These are phyloP conservation scores for Talaromyces ruber DNA, from an alignment of 495 filamentous ascomycete genomes.

Conservation along the genomic window DNA sequence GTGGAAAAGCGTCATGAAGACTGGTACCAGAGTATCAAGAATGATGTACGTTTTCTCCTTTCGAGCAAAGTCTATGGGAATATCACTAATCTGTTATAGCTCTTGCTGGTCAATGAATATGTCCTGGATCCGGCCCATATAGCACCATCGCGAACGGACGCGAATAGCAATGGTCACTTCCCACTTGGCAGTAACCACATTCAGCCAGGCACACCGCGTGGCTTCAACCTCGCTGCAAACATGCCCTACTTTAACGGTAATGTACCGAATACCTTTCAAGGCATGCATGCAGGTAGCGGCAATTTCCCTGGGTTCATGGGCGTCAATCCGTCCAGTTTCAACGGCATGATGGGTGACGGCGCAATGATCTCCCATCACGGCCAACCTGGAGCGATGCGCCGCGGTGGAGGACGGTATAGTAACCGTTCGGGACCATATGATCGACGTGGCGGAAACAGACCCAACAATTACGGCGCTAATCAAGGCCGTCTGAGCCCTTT, in stretches of 20 bases:
- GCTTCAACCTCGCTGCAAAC: conserved; percentile 70
- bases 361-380: conserved; percentile 27
- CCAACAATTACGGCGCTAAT: conserved; percentile 11
- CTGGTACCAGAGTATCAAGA: conserved; percentile 72
- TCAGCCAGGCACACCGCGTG: conserved; percentile 79
- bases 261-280: conserved; percentile 23
- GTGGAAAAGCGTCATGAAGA: conserved; percentile 91
- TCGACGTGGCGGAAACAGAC: conserved; percentile 34
- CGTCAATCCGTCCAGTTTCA: conserved; percentile 42
- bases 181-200: conserved; percentile 63
- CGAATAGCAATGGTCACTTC: conserved; percentile 97
- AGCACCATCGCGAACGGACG: conserved; percentile 82
- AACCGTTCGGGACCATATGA: conserved; percentile 52
- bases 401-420: conserved; percentile 39
- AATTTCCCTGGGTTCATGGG: conserved; percentile 47
- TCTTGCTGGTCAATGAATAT: conserved; percentile 84
- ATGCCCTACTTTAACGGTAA: conserved; percentile 44
- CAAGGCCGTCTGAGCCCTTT: conserved; percentile 33
- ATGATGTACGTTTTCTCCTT: conserved; percentile 54
- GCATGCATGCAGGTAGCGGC: conserved; percentile 14
- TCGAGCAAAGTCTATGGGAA: not conserved
- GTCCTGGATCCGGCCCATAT: conserved; percentile 90
- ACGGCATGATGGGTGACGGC: conserved; percentile 26
- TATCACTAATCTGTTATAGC: conserved; percentile 38
- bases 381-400: conserved; percentile 51